Evolutionary conservation across 2,329 filamentous ascomycete species (phyloP).

Genomic region (Aspergillus pseudoglaucus): DNA sequence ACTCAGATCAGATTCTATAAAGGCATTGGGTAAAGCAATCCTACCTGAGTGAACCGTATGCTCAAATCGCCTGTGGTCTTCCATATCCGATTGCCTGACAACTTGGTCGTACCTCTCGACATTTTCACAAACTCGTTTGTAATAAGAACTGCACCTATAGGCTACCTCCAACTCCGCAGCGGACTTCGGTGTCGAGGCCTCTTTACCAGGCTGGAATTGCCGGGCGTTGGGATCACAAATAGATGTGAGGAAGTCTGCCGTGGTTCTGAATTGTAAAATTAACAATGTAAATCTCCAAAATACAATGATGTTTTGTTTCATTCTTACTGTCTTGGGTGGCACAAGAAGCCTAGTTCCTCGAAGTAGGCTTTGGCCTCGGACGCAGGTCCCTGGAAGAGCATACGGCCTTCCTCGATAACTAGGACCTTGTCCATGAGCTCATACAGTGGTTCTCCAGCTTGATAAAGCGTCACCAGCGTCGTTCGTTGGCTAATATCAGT

Average conservation of each 20-base stretch:
- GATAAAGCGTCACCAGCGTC: constrained; percentile 65
- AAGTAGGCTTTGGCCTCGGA: constrained; percentile 61
- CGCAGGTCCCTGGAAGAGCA: constrained; percentile 60
- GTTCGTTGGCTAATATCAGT: constrained; percentile 69
- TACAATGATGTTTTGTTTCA: background rate
- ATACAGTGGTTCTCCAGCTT: constrained; percentile 64
- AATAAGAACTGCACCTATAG: constrained; percentile 58
- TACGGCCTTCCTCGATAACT: constrained; percentile 65
- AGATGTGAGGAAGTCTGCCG: constrained; percentile 70
- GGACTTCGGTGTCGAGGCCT: constrained; percentile 62
- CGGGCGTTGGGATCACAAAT: constrained; percentile 68
- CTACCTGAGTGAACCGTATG: too few relatives aligned
- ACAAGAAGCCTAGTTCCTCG: constrained; percentile 57
- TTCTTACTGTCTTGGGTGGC: constrained; percentile 42
- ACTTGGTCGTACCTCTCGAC: constrained; percentile 55
- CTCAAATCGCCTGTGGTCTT: constrained; percentile 61
- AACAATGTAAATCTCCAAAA: background rate
- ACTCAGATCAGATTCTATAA: too few relatives aligned
- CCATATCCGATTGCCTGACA: constrained; percentile 51
- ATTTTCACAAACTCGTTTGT: constrained; percentile 55
- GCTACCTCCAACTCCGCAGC: constrained; percentile 61
- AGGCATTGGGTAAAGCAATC: too few relatives aligned
- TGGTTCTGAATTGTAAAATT: constrained; percentile 54
- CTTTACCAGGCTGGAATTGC: constrained; percentile 58
- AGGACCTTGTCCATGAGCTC: constrained; percentile 74